Evolutionary conservation across 495 filamentous ascomycete species (phyloP), one percentile per base, ranked within the genome.

Genomic region (Margaritispora aquatica): DNA sequence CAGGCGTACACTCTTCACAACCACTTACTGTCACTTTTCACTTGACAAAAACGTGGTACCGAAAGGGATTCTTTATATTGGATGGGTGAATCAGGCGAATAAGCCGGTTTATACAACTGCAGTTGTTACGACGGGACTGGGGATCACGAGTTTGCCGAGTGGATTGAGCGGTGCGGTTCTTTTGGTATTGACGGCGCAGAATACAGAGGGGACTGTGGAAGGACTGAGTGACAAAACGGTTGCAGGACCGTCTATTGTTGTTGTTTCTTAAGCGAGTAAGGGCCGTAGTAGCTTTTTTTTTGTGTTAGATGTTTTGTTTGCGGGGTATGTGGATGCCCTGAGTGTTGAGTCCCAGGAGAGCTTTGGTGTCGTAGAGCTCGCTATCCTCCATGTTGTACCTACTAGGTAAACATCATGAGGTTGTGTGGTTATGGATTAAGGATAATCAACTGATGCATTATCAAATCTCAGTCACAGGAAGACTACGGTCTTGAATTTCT

Each of bases 11-110:
- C 24, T 31, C 24, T 31, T 20, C 29, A 46, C 50, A 63, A 26
- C 57, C 56, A 1, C 23, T 31, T 29, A 31, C 59, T 24, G 59
- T 53, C 27, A 36, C 51, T 17, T 55, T 63, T 44, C 5, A 5
- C 29, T 34, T 34, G 29, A 34, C 15, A 34, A 15, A 34, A 34
- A 15, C 29, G 50, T 63, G 24, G 26, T 19, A 20, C 24, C 59
- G 52, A 56, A 50, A 51, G 52, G 57, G 21, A 63, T 59, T 51
- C 51, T 63, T 19, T 31, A 59, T 31, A 44, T 63, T 29, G 49
- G 51, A 2, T 63, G 41, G 56, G 57, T 63, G 19, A 63, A 63
- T 41, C 34, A 63, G 38, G 50, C 59, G 11, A 56, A 59, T 55
- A 36, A n/a, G 52, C 57, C 51, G 23, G 56, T 63, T 8, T 63